Conservation (phyloP, 106 monocot species). For the Acorus gramineus region DNA sequence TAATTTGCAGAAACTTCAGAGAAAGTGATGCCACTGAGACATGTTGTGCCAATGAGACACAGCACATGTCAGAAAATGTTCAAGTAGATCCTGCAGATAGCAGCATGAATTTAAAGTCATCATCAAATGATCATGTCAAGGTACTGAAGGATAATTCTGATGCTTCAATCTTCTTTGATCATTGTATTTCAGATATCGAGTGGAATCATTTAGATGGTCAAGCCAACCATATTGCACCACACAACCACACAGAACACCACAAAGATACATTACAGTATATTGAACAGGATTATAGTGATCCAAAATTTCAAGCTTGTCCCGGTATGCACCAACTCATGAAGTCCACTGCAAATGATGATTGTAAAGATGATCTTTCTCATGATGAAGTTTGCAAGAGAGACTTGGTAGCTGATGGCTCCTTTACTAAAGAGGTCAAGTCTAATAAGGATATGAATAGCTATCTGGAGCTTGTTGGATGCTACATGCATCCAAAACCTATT, state of each 20-base stretch:
- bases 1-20: constrained; percentile 28
- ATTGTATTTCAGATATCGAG: too few species aligned
- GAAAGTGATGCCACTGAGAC: constrained; percentile 7
- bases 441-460: constrained; percentile 8
- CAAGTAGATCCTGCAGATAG: neutral
- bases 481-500: constrained; percentile 59
- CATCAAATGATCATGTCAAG: constrained; percentile 4
- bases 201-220: too few species aligned
- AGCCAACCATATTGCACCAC: too few species aligned
- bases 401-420: constrained; percentile 8
- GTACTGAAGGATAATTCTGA: neutral
- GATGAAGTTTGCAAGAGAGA: constrained; percentile 2
- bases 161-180: too few species aligned
- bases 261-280: too few species aligned
- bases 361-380: constrained; percentile 4
- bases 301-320: constrained; percentile 3
- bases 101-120: constrained; percentile 6
- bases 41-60: constrained; percentile 2
- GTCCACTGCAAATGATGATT: neutral
- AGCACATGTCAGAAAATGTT: neutral
- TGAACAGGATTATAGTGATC: neutral
- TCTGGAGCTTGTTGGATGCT: constrained; percentile 57
- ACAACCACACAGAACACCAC: too few species aligned
- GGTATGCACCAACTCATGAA: neutral
- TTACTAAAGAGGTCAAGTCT: constrained; percentile 11